Conservation (phyloP, 1,139 yeast species). For the Saccharomyces hybrid region DNA sequence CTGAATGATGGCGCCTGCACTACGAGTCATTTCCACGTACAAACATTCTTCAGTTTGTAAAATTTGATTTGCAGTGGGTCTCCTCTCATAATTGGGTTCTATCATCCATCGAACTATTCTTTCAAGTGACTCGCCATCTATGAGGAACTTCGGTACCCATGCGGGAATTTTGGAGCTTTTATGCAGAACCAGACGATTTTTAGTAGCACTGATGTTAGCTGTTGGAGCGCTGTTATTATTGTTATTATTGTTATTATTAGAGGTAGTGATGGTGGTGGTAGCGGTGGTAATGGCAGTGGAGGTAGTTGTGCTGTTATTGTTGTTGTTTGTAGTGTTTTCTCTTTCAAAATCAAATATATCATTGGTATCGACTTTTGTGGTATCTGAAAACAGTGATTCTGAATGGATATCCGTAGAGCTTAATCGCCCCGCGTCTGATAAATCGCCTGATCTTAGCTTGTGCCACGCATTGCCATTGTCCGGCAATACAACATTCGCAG, state of each 20-base stretch:
- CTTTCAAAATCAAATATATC: slow-evolving; percentile 19
- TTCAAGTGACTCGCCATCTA: slow-evolving; percentile 71
- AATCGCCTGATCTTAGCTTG: slow-evolving; percentile 86
- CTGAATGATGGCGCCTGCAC: slow-evolving; percentile 90
- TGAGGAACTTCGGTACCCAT: slow-evolving; percentile 82
- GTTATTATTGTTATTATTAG: slow-evolving; percentile 1
- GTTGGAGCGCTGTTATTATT: not conserved
- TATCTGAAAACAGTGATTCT: slow-evolving; percentile 25
- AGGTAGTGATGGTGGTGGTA: not conserved
- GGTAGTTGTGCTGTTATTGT: not conserved
- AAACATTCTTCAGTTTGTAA: slow-evolving; percentile 65
- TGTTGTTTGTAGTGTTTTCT: slow-evolving; percentile 4
- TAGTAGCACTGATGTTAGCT: not conserved
- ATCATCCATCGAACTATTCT: slow-evolving; percentile 81
- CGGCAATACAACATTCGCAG: slow-evolving; percentile 90
- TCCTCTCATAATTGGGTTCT: slow-evolving; percentile 69
- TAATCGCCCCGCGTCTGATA: slow-evolving; percentile 88
- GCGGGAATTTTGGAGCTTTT: slow-evolving; percentile 39
- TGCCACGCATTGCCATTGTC: slow-evolving; percentile 98
- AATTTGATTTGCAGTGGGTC: slow-evolving; percentile 73
- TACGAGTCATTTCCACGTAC: slow-evolving; percentile 72
- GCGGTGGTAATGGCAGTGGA: not conserved
- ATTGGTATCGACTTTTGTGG: slow-evolving; percentile 24
- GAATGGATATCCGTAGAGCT: slow-evolving; percentile 55
- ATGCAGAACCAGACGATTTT: not conserved